Conservation (phyloP, 306 rosid genomes). For the Cyamopsis tetragonoloba region DNA sequence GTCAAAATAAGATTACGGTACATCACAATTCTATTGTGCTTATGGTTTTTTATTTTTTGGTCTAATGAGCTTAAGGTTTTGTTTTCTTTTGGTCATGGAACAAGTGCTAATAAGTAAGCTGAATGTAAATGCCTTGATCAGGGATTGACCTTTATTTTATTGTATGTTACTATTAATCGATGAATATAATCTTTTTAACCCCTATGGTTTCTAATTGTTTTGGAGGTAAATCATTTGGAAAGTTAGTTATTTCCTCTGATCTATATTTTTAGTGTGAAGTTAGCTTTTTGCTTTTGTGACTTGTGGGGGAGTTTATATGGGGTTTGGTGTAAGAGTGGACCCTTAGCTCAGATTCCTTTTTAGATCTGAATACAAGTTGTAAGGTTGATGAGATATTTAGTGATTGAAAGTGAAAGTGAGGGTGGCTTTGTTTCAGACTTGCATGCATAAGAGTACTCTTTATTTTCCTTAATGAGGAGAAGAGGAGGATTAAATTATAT, state of each 20-base stretch:
- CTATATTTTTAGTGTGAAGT: slow-evolving; percentile 19
- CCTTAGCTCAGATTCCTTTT: slow-evolving; percentile 61
- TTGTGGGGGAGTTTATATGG: slow-evolving; percentile 31
- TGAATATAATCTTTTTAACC: no score
- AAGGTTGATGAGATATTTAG: slow-evolving; percentile 37
- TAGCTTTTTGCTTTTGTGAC: slow-evolving; percentile 23
- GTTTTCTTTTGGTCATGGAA: no score
- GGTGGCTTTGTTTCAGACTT: slow-evolving; percentile 31
- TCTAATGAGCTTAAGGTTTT: no score
- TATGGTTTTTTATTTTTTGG: no score
- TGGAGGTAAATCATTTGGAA: neutral
- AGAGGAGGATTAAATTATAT: slow-evolving; percentile 19
- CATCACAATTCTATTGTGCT: no score
- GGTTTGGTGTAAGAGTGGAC: slow-evolving; percentile 46
- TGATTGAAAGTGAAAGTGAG: slow-evolving; percentile 48
- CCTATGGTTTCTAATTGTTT: neutral
- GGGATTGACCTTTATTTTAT: no score
- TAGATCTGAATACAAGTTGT: slow-evolving; percentile 50
- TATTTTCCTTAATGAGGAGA: slow-evolving; percentile 28
- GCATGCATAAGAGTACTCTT: slow-evolving; percentile 20
- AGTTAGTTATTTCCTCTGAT: slow-evolving; percentile 15
- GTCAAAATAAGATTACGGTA: neutral
- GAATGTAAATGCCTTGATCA: no score
- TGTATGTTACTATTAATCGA: no score
- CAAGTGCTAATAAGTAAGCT: no score